Percentiles rank a stretch among this genome's conserved stretches.
These are phyloP conservation scores for Endoconidiophora polonica DNA, from an alignment of 2,329 filamentous ascomycete genomes.

Conservation along the genomic window DNA sequence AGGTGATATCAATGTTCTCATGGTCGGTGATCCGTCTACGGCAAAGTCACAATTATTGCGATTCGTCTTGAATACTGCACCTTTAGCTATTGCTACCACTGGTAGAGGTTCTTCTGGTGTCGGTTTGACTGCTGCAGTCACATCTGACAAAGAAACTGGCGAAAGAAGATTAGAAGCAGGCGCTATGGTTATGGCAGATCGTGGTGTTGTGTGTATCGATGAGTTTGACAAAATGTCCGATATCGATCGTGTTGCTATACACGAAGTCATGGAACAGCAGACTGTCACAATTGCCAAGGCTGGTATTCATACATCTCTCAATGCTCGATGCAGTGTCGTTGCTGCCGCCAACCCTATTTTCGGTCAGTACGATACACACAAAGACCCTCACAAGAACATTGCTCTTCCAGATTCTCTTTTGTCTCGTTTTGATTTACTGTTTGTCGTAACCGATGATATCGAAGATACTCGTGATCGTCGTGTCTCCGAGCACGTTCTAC, in stretches of 20 bases:
- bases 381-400: conserved; percentile 97
- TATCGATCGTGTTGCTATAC: conserved; percentile 90
- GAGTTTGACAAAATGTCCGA: conserved; percentile 99
- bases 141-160: conserved; percentile 91
- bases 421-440: conserved; percentile 95
- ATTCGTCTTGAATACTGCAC: conserved; percentile 93
- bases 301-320: conserved; percentile 92
- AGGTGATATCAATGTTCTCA: conserved; percentile 97
- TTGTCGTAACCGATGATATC: conserved; percentile 95
- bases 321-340: conserved; percentile 89
- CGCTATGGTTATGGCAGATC: conserved; percentile 95
- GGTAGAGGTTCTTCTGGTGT: conserved; percentile 94
- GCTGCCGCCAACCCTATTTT: conserved; percentile 96
- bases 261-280: conserved; percentile 99
- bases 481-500: conserved; percentile 88
- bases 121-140: conserved; percentile 92
- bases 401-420: conserved; percentile 89
- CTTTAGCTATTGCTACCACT: conserved; percentile 89
- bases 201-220: conserved; percentile 95
- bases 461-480: conserved; percentile 82
- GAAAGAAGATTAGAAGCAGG: conserved; percentile 88
- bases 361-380: conserved; percentile 95
- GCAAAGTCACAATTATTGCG: conserved; percentile 96
- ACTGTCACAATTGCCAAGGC: conserved; percentile 98
- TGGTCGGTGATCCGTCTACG: conserved; percentile 97